phyloP scores from a whole-genome alignment of 2,329 filamentous ascomycete species.

The Penicillium glabrum region DNA sequence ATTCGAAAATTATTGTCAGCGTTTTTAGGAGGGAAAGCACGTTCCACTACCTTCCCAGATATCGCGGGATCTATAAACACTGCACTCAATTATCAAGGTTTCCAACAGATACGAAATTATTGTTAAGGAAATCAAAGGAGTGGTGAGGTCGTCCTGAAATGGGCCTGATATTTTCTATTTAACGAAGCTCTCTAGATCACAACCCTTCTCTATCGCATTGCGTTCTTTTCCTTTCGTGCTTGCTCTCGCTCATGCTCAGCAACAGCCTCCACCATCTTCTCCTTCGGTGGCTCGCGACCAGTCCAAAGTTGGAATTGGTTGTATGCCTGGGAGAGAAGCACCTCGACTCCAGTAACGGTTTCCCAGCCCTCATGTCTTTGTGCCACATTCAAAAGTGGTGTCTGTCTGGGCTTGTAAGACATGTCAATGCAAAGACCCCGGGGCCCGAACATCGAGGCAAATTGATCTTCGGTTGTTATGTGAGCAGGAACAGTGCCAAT shows the following conservation, averaged over 20 bases:
- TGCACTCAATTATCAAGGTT: too few relatives aligned
- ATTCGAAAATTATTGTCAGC: not conserved
- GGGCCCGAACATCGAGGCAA: conserved; percentile 11
- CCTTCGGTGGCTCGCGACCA: conserved; percentile 3
- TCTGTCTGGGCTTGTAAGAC: conserved; percentile 24
- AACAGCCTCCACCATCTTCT: conserved; percentile 10
- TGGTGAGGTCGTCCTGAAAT: not conserved
- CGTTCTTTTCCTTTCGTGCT: not conserved
- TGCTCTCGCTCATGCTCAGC: conserved; percentile 4
- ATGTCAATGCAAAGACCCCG: conserved; percentile 21
- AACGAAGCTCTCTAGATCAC: not conserved
- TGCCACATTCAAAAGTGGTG: conserved; percentile 14
- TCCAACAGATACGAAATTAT: not conserved
- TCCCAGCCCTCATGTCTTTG: conserved; percentile 13
- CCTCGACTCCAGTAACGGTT: conserved; percentile 24
- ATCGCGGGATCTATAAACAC: too few relatives aligned
- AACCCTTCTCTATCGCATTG: not conserved
- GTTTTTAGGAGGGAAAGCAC: not conserved
- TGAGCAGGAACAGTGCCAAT: conserved; percentile 23
- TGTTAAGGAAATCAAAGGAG: not conserved
- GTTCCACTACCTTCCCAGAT: not conserved
- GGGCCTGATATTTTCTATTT: not conserved
- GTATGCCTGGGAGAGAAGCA: conserved; percentile 26
- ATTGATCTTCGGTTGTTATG: conserved; percentile 13
- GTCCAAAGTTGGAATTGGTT: conserved; percentile 27